phyloP scores from a whole-genome alignment of 2,329 filamentous ascomycete genomes.

The Xylariaceae sp. region DNA sequence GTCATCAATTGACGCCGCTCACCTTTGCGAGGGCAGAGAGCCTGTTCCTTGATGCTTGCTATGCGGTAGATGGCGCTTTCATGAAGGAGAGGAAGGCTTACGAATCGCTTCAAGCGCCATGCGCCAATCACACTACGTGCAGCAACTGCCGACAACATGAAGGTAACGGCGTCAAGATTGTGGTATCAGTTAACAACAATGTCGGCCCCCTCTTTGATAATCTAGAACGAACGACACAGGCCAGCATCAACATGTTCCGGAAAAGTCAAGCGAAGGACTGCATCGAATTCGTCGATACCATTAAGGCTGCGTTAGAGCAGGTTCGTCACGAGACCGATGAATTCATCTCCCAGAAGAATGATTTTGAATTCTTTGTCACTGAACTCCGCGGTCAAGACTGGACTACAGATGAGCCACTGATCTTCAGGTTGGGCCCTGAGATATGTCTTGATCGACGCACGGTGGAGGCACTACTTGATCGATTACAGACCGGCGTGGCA shows the following conservation, averaged over 20 bases:
- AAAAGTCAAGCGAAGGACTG: constrained; percentile 41
- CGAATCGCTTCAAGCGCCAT: constrained; percentile 36
- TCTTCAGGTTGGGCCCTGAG: constrained; percentile 40
- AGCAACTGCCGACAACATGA: constrained; percentile 38
- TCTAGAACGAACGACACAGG: constrained; percentile 39
- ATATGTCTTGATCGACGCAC: constrained; percentile 41
- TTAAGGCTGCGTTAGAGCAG: constrained; percentile 36
- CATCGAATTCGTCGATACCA: constrained; percentile 38
- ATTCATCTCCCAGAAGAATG: constrained; percentile 38
- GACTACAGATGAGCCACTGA: constrained; percentile 42
- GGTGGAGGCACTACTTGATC: constrained; percentile 46
- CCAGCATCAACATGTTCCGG: constrained; percentile 42
- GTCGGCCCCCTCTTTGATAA: constrained; percentile 45
- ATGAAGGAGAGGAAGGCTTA: constrained; percentile 39
- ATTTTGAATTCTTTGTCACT: constrained; percentile 45
- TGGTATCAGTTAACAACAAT: constrained; percentile 45
- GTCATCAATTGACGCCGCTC: constrained; percentile 44
- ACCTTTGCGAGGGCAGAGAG: constrained; percentile 43
- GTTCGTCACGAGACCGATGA: constrained; percentile 40
- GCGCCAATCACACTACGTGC: constrained; percentile 34
- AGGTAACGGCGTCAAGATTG: constrained; percentile 42
- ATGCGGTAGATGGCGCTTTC: constrained; percentile 39
- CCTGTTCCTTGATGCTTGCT: constrained; percentile 42
- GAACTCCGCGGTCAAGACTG: constrained; percentile 44
- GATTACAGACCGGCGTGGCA: constrained; percentile 46